phyloP scores from a whole-genome alignment of 1,139 yeast species.

The Saccharomyces hybrid region DNA sequence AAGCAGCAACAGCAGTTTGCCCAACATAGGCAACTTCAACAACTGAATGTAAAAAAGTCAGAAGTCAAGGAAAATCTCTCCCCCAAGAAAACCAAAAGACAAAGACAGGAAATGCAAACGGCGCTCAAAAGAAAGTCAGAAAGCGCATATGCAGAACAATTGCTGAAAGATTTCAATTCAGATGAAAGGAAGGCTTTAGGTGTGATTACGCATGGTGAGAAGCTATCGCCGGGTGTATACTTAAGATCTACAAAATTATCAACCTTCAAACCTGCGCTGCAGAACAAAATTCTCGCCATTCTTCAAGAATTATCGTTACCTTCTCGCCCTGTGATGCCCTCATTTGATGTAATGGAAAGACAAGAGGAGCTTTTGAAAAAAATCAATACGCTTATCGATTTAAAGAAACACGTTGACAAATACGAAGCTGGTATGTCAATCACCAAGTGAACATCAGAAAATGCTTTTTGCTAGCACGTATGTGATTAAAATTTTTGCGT shows the following conservation, averaged over 20 bases:
- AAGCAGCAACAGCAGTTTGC: conserved; percentile 36
- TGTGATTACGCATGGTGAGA: conserved; percentile 71
- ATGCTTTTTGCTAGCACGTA: not conserved
- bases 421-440: conserved; percentile 71
- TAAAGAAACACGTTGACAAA: conserved; percentile 83
- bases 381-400: conserved; percentile 67
- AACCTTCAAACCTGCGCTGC: conserved; percentile 61
- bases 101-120: conserved; percentile 28
- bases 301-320: conserved; percentile 77
- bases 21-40: conserved; percentile 37
- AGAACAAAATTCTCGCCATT: conserved; percentile 64
- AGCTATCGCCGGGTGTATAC: conserved; percentile 53
- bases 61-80: conserved; percentile 14
- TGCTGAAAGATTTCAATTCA: conserved; percentile 50
- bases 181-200: conserved; percentile 88
- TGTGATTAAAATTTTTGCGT: not conserved
- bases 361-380: conserved; percentile 72
- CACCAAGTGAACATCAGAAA: conserved; percentile 33
- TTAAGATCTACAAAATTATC: conserved; percentile 65
- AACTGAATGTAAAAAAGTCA: conserved; percentile 38
- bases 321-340: conserved; percentile 78
- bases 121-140: conserved; percentile 29
- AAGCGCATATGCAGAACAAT: conserved; percentile 31
- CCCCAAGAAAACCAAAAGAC: conserved; percentile 31
- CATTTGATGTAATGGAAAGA: conserved; percentile 68